A percentile compares a stretch with the other conserved stretches of the same genome.
These are phyloP conservation scores for Naganishia sp. DNA, from an alignment of 1,284 basidiomycete genomes.

Conservation along the genomic window DNA sequence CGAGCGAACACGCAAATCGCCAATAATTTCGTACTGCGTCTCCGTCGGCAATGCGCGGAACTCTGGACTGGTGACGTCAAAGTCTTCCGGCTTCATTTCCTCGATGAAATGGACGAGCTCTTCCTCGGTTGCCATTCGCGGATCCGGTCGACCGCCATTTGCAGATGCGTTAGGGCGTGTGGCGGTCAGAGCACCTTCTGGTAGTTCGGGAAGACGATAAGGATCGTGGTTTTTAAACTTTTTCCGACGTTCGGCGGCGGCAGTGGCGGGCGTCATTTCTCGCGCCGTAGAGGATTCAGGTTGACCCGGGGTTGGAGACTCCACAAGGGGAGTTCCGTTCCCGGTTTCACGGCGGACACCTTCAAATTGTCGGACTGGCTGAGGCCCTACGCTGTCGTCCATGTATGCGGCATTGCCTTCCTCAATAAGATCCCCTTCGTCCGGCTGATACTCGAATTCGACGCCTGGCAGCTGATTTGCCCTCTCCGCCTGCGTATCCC, in stretches of 20 bases:
- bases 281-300: constrained; percentile 48
- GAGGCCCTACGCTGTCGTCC: constrained; percentile 60
- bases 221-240: constrained; percentile 66
- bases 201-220: constrained; percentile 74
- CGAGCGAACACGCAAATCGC: constrained; percentile 88
- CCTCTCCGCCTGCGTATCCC: constrained; percentile 43
- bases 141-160: constrained; percentile 65
- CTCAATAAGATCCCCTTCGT: constrained; percentile 57
- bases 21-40: constrained; percentile 97
- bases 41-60: constrained; percentile 93
- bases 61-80: constrained; percentile 82
- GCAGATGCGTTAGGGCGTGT: constrained; percentile 48
- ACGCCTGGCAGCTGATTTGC: constrained; percentile 35
- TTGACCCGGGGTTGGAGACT: constrained; percentile 48
- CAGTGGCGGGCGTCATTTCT: constrained; percentile 19
- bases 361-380: background rate
- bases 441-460: constrained; percentile 41
- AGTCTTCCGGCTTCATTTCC: constrained; percentile 86
- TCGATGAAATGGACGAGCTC: constrained; percentile 88
- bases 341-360: constrained; percentile 35
- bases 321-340: constrained; percentile 34
- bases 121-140: constrained; percentile 88
- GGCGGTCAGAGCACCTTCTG: constrained; percentile 56
- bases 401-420: constrained; percentile 73
- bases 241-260: constrained; percentile 37